Percentiles rank a stretch among this genome's conserved stretches.
Conservation (phyloP, 2,329 filamentous ascomycete species). For the Thelonectria discophora region DNA sequence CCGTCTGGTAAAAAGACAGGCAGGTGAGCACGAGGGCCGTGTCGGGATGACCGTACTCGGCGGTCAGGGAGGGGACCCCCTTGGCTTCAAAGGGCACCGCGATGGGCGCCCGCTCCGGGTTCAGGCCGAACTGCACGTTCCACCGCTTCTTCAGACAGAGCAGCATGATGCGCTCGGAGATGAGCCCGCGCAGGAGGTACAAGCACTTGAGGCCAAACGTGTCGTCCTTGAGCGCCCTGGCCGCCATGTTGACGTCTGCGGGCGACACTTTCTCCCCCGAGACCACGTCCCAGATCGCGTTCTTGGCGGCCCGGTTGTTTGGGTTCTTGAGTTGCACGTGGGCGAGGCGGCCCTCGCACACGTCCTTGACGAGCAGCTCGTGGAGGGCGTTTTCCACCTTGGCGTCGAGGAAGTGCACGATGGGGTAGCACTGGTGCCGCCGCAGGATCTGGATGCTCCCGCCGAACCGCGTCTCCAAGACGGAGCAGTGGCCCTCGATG, state of each 20-base stretch:
- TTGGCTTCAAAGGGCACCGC: constrained; percentile 75
- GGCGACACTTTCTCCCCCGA: constrained; percentile 1
- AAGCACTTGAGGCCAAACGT: constrained; percentile 47
- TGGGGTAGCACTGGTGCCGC: constrained; percentile 46
- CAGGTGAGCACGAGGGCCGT: constrained; percentile 72
- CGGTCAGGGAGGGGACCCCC: constrained; percentile 67
- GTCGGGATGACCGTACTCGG: constrained; percentile 75
- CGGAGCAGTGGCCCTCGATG: constrained; percentile 46
- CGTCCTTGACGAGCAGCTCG: constrained; percentile 50
- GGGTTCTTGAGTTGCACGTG: constrained; percentile 18
- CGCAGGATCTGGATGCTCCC: not conserved
- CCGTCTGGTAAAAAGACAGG: constrained; percentile 72
- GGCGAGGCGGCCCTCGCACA: constrained; percentile 45
- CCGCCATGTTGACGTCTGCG: constrained; percentile 3
- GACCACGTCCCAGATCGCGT: not conserved
- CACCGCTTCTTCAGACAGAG: constrained; percentile 65
- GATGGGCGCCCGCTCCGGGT: constrained; percentile 63
- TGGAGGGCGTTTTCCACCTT: constrained; percentile 58
- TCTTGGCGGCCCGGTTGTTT: not conserved
- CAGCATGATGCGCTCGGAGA: constrained; percentile 66
- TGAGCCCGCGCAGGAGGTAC: constrained; percentile 68
- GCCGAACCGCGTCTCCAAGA: not conserved
- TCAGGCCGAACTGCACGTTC: constrained; percentile 67
- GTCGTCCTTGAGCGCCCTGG: constrained; percentile 45
- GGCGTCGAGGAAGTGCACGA: constrained; percentile 62